Evolutionary conservation across 192 early-diverging fungal species (phyloP).

Genomic region (Entomortierella chlamydospora): DNA sequence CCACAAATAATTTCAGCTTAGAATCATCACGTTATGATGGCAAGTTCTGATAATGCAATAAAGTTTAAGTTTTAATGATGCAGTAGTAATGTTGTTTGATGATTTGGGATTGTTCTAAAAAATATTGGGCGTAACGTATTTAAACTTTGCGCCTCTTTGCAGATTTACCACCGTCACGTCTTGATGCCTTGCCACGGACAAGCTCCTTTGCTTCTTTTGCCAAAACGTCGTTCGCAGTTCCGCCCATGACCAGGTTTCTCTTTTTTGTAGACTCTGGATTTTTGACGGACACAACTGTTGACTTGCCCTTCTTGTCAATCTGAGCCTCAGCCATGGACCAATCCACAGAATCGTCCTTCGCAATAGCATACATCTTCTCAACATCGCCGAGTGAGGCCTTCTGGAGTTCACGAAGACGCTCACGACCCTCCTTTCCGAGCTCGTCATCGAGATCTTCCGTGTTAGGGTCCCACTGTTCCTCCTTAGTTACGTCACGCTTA

Average conservation of each 20-base stretch:
- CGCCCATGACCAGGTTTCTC: conserved; percentile 50
- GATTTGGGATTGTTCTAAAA: too few species aligned
- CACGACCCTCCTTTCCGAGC: conserved; percentile 83
- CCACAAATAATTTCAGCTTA: too few species aligned
- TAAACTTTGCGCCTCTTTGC: conserved; percentile 49
- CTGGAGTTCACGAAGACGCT: conserved; percentile 72
- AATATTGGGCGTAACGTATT: too few species aligned
- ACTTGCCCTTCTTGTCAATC: conserved; percentile 68
- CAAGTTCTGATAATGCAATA: too few species aligned
- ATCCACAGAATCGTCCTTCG: conserved; percentile 64
- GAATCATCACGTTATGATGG: too few species aligned
- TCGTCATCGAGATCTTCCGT: conserved; percentile 84
- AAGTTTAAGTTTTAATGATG: background rate
- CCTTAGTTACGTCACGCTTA: conserved; percentile 71
- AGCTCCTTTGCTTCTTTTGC: conserved; percentile 60
- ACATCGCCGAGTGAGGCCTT: conserved; percentile 32
- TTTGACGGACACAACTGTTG: conserved; percentile 79
- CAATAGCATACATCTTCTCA: conserved; percentile 36
- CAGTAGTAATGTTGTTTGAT: background rate
- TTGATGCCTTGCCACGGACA: conserved; percentile 39
- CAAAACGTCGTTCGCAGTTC: conserved; percentile 61
- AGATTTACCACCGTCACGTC: conserved; percentile 39
- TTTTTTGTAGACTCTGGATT: conserved; percentile 73
- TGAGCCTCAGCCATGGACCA: conserved; percentile 78
- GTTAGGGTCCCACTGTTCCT: conserved; percentile 89